Percentiles rank a stretch among this genome's conserved stretches.
These are phyloP conservation scores for Blastobotrys raffinosifermentans DNA, from an alignment of 1,139 yeast species.

Conservation along the genomic window DNA sequence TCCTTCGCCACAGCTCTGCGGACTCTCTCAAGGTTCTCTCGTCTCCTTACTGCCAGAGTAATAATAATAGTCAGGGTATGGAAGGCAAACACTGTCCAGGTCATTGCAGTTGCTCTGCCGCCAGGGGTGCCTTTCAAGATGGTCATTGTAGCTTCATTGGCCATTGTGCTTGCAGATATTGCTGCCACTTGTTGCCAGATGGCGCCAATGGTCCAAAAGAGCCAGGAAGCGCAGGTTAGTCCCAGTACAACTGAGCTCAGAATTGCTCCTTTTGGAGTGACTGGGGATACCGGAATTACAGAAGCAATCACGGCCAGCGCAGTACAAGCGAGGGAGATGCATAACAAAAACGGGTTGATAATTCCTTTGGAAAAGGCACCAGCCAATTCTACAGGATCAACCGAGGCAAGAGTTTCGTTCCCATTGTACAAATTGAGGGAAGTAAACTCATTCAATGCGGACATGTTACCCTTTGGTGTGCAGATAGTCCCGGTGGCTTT, in stretches of 20 bases:
- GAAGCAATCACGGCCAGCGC: not conserved
- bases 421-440: not conserved
- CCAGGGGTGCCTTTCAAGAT: constrained; percentile 46
- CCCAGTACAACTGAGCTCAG: constrained; percentile 35
- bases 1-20: not conserved
- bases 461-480: no score
- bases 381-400: constrained; percentile 42
- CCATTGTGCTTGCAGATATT: constrained; percentile 40
- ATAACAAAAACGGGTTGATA: constrained; percentile 50
- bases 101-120: constrained; percentile 49
- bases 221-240: constrained; percentile 37
- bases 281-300: not conserved
- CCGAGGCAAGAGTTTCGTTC: constrained; percentile 4
- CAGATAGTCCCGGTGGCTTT: no score
- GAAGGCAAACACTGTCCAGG: constrained; percentile 58
- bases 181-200: constrained; percentile 63
- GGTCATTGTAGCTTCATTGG: constrained; percentile 48
- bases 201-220: constrained; percentile 65
- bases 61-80: constrained; percentile 16
- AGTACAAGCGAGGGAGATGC: constrained; percentile 40
- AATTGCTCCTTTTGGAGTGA: constrained; percentile 45
- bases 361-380: constrained; percentile 39
- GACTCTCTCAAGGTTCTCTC: not conserved
- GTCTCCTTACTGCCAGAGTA: not conserved
- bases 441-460: not conserved